phyloP scores from a whole-genome alignment of 306 rosid genomes.

The Cajanus cajan region DNA sequence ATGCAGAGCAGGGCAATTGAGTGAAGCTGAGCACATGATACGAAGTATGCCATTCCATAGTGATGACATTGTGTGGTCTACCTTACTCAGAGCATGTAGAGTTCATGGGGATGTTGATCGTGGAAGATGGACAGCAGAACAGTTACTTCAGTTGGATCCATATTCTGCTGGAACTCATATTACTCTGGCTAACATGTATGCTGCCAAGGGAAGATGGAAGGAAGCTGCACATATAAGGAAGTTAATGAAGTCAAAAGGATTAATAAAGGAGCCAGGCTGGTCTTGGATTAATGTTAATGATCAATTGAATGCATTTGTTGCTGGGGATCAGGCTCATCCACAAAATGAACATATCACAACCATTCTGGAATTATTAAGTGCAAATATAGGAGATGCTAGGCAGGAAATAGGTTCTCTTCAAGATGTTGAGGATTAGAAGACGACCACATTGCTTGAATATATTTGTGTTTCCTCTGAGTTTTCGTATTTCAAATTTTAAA shows the following conservation, averaged over 20 bases:
- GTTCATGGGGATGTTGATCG: conserved; percentile 61
- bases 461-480: background rate
- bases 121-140: conserved; percentile 64
- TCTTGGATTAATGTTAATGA: conserved; percentile 68
- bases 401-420: conserved; percentile 36
- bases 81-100: conserved; percentile 74
- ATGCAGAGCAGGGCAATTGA: conserved; percentile 75
- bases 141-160: conserved; percentile 59
- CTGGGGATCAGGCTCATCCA: conserved; percentile 64
- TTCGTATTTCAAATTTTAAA: background rate
- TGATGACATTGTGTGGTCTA: conserved; percentile 87
- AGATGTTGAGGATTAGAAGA: conserved; percentile 41
- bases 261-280: conserved; percentile 87
- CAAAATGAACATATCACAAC: conserved; percentile 50
- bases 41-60: conserved; percentile 50
- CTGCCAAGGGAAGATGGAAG: conserved; percentile 68
- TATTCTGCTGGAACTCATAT: conserved; percentile 70
- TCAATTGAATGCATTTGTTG: conserved; percentile 53
- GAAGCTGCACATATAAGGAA: conserved; percentile 67
- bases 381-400: conserved; percentile 33
- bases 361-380: conserved; percentile 52
- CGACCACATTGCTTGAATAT: background rate
- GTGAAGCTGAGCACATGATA: conserved; percentile 67
- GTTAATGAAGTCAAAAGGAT: conserved; percentile 72
- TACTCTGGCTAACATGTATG: conserved; percentile 69